Conservation (phyloP, 1,284 basidiomycete genomes). For the Puccinia polysora region DNA sequence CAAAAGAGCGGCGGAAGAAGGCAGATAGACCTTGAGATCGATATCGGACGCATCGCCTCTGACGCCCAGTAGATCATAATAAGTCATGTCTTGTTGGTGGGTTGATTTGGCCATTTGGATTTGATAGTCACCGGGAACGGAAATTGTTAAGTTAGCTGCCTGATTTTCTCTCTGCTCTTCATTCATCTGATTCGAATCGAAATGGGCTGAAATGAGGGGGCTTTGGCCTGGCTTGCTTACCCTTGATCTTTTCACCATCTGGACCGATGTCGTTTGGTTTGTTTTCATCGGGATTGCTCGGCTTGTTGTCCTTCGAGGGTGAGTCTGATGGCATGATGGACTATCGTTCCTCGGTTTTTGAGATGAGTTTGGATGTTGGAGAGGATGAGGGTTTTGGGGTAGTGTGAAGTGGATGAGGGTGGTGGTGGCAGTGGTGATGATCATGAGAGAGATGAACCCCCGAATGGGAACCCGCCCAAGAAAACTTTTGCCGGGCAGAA, state of each 20-base stretch:
- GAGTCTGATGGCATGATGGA: neutral
- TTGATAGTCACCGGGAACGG: neutral
- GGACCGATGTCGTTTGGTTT: conserved; percentile 39
- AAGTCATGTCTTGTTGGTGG: conserved; percentile 37
- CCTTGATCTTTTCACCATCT: conserved; percentile 43
- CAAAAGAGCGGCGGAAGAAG: neutral
- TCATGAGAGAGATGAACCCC: too few relatives aligned
- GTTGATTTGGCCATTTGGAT: too few relatives aligned
- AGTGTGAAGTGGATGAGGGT: too few relatives aligned
- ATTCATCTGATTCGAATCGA: neutral
- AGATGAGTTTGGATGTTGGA: too few relatives aligned
- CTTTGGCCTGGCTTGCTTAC: neutral
- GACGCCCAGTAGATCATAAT: conserved; percentile 46
- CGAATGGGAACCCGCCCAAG: too few relatives aligned
- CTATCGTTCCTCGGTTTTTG: too few relatives aligned
- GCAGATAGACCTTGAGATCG: conserved; percentile 50
- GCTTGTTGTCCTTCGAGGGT: neutral
- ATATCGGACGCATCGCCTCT: conserved; percentile 52
- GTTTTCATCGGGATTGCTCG: too few relatives aligned
- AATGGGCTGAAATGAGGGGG: neutral
- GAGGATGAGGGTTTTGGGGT: too few relatives aligned
- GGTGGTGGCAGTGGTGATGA: too few relatives aligned
- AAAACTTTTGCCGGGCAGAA: too few relatives aligned
- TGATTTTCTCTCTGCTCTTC: too few relatives aligned
- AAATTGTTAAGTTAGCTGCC: neutral